Base-by-base conservation (phyloP, 1,284 basidiomycete species). In the Exobasidium rhododendri region DNA sequence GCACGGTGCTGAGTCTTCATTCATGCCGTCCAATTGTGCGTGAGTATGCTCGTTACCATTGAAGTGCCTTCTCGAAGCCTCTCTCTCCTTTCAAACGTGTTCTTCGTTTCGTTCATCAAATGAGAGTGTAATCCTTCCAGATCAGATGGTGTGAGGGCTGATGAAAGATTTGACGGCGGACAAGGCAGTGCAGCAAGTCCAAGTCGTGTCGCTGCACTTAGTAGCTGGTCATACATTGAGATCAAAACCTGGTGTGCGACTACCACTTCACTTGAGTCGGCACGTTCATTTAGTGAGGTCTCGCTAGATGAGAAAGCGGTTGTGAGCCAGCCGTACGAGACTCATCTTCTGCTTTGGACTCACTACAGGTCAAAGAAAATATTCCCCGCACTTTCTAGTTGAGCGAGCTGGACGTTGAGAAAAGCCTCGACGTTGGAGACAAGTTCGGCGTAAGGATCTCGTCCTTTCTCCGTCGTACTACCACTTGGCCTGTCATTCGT, bases 21-120 rank as follows among this genome's bases (percentile, higher is more conserved):
- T n/a, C n/a, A n/a, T n/a, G 44, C 45, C n/a, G 55, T 44, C 3
- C 44, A 29, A n/a, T 20, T 40, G 28, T 55, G 53, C 29, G 53
- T 30, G 3, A 47, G 56, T 20, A 47, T 58, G 24, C 32, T 50
- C 2, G 47, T 50, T n/a, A 50, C 26, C 14, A 50, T 50, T 13
- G 47, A 50, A 14, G n/a, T 28, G 24, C 47, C 26, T 26, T 50
- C 47, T 24, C 47, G 47, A 24, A 50, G 5, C 26, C 47, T 4
- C 20, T 50, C 47, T 50, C 47, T 4, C 28, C 47, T 4, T 26
- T 50, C 47, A 28, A 24, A 50, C 13, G 47, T 24, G 28, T 50
- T 26, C 26, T 50, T 50, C 2, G 47, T 24, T 24, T 50, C 5
- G 47, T 50, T 28, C 26, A 24, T 4, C 47, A 50, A 14, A 4